These are phyloP conservation scores for Acanthamoeba culbertsoni DNA, from an alignment of 208 protist genomes.

Conservation along the genomic window DNA sequence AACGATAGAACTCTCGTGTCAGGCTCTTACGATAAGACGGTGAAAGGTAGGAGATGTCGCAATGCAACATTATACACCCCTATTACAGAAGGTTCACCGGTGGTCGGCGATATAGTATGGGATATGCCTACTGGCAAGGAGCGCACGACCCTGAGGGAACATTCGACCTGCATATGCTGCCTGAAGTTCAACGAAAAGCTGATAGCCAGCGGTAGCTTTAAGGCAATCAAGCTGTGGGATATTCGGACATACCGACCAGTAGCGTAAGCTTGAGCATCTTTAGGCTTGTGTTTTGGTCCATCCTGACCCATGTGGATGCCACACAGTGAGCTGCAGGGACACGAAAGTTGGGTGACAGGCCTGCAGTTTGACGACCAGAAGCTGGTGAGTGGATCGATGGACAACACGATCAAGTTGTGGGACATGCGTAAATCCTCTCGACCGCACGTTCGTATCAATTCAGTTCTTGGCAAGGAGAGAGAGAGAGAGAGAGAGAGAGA, in stretches of 20 bases:
- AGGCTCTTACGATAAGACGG: conserved; percentile 44
- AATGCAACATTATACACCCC: no score
- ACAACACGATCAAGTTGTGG: conserved; percentile 52
- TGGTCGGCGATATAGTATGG: not conserved
- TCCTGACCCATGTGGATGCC: not conserved
- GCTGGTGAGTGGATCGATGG: conserved; percentile 35
- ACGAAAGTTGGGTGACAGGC: conserved; percentile 39
- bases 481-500: no score
- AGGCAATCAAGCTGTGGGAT: conserved; percentile 25
- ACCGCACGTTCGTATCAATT: not conserved
- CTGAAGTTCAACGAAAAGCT: conserved; percentile 26
- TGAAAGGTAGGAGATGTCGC: not conserved
- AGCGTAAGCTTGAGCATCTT: not conserved
- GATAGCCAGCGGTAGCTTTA: conserved; percentile 37
- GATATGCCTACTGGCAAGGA: not conserved
- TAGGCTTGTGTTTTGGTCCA: not conserved
- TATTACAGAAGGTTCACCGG: no score
- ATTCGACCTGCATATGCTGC: conserved; percentile 13
- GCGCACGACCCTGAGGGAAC: not conserved
- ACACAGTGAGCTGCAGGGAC: not conserved
- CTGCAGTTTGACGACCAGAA: conserved; percentile 21
- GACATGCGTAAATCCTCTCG: not conserved
- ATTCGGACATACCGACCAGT: not conserved
- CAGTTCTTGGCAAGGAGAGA: no score
- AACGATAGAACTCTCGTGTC: not conserved